These are phyloP conservation scores for Leccinum angustisporum DNA, from an alignment of 1,284 basidiomycete genomes.

Conservation along the genomic window DNA sequence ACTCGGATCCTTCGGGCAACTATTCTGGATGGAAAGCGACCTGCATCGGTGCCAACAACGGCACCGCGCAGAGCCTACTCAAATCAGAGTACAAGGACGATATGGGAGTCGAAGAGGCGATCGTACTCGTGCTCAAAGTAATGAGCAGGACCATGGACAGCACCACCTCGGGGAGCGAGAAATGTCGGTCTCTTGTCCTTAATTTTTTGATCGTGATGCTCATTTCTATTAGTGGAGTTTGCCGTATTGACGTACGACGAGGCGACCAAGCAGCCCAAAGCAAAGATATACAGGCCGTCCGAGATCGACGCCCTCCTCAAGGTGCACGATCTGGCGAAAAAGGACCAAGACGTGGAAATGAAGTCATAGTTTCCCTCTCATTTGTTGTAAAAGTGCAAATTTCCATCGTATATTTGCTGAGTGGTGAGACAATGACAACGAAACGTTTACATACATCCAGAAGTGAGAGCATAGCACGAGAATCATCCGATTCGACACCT, in stretches of 20 bases:
- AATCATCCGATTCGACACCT: slow-evolving; percentile 6
- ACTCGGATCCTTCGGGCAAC: slow-evolving; percentile 97
- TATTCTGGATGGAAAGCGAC: slow-evolving; percentile 99
- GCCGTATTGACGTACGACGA: slow-evolving; percentile 89
- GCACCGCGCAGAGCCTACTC: slow-evolving; percentile 89
- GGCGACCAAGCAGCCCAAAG: slow-evolving; percentile 75
- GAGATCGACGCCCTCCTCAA: slow-evolving; percentile 90
- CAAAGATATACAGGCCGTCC: slow-evolving; percentile 89
- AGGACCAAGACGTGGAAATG: slow-evolving; percentile 78
- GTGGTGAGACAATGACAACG: background rate
- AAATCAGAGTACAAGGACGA: slow-evolving; percentile 99
- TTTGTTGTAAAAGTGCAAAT: slow-evolving; percentile 1
- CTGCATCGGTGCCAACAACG: slow-evolving; percentile 96
- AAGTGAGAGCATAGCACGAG: background rate
- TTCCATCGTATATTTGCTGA: background rate
- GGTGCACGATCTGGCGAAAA: slow-evolving; percentile 85
- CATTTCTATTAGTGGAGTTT: slow-evolving; percentile 76
- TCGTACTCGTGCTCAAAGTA: slow-evolving; percentile 86
- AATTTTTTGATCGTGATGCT: slow-evolving; percentile 1
- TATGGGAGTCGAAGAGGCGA: slow-evolving; percentile 87
- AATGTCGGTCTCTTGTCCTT: slow-evolving; percentile 57
- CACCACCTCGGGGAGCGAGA: slow-evolving; percentile 93
- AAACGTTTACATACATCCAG: background rate
- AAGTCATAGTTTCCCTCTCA: slow-evolving; percentile 36
- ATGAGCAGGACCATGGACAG: slow-evolving; percentile 99